These are phyloP conservation scores for Pistacia atlantica DNA, from an alignment of 345 rosid genomes.

Conservation along the genomic window DNA sequence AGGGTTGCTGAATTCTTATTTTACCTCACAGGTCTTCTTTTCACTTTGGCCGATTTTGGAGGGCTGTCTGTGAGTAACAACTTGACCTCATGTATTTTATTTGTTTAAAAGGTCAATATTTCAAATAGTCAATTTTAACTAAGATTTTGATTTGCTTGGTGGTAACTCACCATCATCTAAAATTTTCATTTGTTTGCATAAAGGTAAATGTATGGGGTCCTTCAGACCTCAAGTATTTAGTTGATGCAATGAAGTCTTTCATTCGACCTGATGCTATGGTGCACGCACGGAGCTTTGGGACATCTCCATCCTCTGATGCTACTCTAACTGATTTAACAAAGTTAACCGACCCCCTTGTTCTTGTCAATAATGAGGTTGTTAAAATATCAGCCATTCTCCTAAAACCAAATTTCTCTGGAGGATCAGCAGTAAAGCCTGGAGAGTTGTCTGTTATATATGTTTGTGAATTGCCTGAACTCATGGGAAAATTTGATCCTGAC, in stretches of 20 bases:
- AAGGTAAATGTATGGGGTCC: slow-evolving; percentile 98
- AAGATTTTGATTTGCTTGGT: background rate
- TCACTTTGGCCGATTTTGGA: slow-evolving; percentile 92
- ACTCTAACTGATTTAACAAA: slow-evolving; percentile 35
- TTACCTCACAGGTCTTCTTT: slow-evolving; percentile 61
- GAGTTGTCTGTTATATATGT: slow-evolving; percentile 84
- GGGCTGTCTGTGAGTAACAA: slow-evolving; percentile 76
- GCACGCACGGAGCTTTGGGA: slow-evolving; percentile 78
- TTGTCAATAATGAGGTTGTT: slow-evolving; percentile 75
- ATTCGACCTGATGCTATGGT: slow-evolving; percentile 97
- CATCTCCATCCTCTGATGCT: slow-evolving; percentile 42
- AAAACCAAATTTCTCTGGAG: slow-evolving; percentile 40
- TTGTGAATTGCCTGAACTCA: slow-evolving; percentile 83
- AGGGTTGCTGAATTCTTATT: background rate
- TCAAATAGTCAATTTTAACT: too few relatives aligned
- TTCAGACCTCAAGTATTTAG: slow-evolving; percentile 80
- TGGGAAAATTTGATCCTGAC: slow-evolving; percentile 77
- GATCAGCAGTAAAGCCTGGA: slow-evolving; percentile 51
- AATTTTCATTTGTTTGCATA: slow-evolving; percentile 16
- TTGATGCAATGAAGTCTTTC: slow-evolving; percentile 91
- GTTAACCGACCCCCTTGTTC: slow-evolving; percentile 51
- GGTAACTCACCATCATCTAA: slow-evolving; percentile 1
- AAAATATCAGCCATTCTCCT: slow-evolving; percentile 81
- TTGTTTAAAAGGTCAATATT: too few relatives aligned
- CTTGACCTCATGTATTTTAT: slow-evolving; percentile 4